A percentile compares a stretch with the other conserved stretches of the same genome.
phyloP scores from a whole-genome alignment of 192 early-diverging fungal species.

The Ambispora gerdemannii region DNA sequence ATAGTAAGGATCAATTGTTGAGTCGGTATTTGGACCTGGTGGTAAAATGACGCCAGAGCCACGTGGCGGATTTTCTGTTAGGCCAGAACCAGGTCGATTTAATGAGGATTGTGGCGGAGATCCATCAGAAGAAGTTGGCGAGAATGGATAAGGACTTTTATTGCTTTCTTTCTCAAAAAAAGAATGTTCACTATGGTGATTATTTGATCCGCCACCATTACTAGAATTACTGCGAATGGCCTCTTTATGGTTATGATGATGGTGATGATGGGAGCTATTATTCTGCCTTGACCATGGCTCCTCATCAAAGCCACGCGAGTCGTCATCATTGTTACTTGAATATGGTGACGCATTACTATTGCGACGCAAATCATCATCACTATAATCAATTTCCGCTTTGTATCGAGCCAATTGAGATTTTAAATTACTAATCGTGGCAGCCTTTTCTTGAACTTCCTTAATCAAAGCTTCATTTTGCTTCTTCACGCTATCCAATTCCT shows the following conservation, averaged over 20 bases:
- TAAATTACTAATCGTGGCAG: background rate
- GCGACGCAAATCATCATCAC: background rate
- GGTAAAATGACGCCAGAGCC: constrained; percentile 1
- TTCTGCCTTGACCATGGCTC: constrained; percentile 26
- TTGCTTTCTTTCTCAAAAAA: background rate
- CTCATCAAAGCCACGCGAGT: background rate
- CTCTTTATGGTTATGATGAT: too few relatives aligned
- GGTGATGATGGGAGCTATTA: background rate
- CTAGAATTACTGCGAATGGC: background rate
- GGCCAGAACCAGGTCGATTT: background rate
- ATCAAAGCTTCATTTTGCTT: background rate
- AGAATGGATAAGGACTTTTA: background rate
- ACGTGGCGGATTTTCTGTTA: background rate
- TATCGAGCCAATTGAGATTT: background rate
- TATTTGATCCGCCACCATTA: background rate
- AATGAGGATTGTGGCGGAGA: background rate
- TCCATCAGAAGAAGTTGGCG: background rate
- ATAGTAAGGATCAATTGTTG: constrained; percentile 5
- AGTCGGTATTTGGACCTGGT: constrained; percentile 12
- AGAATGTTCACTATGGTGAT: background rate
- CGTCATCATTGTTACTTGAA: constrained; percentile 11
- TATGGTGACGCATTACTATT: background rate
- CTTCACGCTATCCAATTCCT: constrained; percentile 44
- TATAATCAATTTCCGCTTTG: background rate
- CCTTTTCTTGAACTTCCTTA: constrained; percentile 25